Conservation (phyloP, 2,329 filamentous ascomycete species). For the Rhynchosporium graminicola region DNA sequence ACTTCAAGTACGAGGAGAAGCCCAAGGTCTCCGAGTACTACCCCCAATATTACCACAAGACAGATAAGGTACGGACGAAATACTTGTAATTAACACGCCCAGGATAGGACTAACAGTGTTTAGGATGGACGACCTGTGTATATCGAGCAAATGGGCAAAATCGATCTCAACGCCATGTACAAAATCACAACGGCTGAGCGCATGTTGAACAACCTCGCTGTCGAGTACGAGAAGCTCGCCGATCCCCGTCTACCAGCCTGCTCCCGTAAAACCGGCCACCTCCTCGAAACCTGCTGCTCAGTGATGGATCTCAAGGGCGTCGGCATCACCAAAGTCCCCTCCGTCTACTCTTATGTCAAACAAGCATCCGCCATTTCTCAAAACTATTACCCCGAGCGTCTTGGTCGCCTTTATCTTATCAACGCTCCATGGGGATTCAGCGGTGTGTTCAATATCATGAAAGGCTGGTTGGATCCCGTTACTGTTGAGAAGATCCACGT, state of each 20-base stretch:
- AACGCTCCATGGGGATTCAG: constrained; percentile 97
- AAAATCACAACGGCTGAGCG: constrained; percentile 90
- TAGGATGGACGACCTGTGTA: constrained; percentile 96
- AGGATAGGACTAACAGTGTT: constrained; percentile 21
- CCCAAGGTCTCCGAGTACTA: constrained; percentile 84
- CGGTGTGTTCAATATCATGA: constrained; percentile 80
- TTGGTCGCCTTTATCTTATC: constrained; percentile 96
- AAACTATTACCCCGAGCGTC: constrained; percentile 98
- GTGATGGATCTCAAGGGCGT: constrained; percentile 98
- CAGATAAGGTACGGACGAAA: constrained; percentile 64
- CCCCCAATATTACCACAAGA: constrained; percentile 99
- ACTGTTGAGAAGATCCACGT: constrained; percentile 96
- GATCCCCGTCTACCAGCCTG: constrained; percentile 93
- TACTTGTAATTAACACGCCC: neutral
- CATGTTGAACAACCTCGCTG: constrained; percentile 94
- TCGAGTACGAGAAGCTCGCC: constrained; percentile 95
- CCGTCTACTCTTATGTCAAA: constrained; percentile 86
- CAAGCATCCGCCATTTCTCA: constrained; percentile 87
- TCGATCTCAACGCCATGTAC: constrained; percentile 86
- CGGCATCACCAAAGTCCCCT: constrained; percentile 74
- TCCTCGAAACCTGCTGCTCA: constrained; percentile 97
- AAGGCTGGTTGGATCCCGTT: constrained; percentile 93
- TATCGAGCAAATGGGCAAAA: constrained; percentile 93
- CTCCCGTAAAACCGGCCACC: constrained; percentile 84
- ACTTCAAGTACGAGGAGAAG: constrained; percentile 88